Conservation (phyloP, 768 basidiomycete species). For the Multifurca ochricompacta region DNA sequence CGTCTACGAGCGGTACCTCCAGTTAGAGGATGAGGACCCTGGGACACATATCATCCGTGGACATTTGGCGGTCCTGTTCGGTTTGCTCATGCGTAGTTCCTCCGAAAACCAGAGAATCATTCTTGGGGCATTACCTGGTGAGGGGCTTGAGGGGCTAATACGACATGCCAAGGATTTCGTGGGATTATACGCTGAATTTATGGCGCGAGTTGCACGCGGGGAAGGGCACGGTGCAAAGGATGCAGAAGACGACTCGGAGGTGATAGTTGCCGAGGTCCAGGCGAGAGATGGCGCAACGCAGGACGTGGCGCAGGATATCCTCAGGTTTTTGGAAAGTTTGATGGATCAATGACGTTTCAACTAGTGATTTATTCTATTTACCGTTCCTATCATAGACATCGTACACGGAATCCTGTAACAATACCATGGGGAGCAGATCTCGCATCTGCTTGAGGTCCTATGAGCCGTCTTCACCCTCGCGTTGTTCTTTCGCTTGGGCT, state of each 20-base stretch:
- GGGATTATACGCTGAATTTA: slow-evolving; percentile 33
- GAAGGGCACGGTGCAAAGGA: slow-evolving; percentile 13
- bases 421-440: background rate
- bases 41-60: slow-evolving; percentile 49
- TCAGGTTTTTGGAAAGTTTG: slow-evolving; percentile 45
- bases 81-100: slow-evolving; percentile 35
- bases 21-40: slow-evolving; percentile 24
- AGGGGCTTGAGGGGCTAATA: slow-evolving; percentile 30
- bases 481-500: slow-evolving; percentile 27
- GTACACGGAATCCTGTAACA: slow-evolving; percentile 3
- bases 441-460: background rate
- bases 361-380: slow-evolving; percentile 6
- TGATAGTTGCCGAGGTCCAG: background rate
- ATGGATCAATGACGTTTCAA: slow-evolving; percentile 11
- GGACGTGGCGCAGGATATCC: slow-evolving; percentile 34
- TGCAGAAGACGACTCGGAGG: slow-evolving; percentile 13
- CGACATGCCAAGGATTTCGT: slow-evolving; percentile 35
- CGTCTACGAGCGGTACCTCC: slow-evolving; percentile 40
- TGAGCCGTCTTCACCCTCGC: background rate
- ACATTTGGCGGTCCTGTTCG: slow-evolving; percentile 70
- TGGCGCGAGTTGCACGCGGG: slow-evolving; percentile 23
- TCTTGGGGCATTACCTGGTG: slow-evolving; percentile 31
- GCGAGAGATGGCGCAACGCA: slow-evolving; percentile 23
- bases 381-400: background rate
- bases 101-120: slow-evolving; percentile 29